Evolutionary conservation across 2,329 filamentous ascomycete species (phyloP), one percentile per base, ranked within the genome.

Genomic region (Chalara sp.): DNA sequence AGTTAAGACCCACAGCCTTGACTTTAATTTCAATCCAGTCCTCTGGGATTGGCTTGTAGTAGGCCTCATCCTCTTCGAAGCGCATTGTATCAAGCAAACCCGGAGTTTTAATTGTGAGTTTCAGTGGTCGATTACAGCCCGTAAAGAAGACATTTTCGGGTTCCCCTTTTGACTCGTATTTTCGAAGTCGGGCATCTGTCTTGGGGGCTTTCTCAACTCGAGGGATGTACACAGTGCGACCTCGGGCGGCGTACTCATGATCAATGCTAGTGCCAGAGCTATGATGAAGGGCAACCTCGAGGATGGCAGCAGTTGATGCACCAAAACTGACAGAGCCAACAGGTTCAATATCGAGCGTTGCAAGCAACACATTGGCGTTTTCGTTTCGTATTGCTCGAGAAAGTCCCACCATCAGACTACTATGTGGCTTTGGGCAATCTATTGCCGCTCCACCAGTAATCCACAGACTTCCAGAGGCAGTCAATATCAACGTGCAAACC

Each of bases 1-100:
- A 72, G 59, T 74, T 78, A 51, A 77, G 28, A 2, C 68, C 70
- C 8, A 57, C 56, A 0, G 67, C 64, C 43, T 60, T 58, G 1
- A 63, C 47, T 31, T 69, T 55, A 5, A 74, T 63, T 51, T 72
- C 68, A 8, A 74, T 58, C 13, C 64, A 55, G 50, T 70, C 40
- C 3, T 32, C 12, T 4, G 2, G 6, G 8, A 55, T 42, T 21
- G 52, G 46, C 67, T 42, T 39, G 4, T 31, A 6, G 21, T 46
- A 31, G 12, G 13, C 2, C n/a, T 33, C 30, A 35, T 57, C 50
- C 30, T 54, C 52, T 7, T 50, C 35, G 21, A 53, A 60, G 35
- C 42, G 41, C 6, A 61, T 31, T 6, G 51, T 54, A 13, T 55
- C 47, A 5, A 60, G 47, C 1, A 56, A 29, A 11, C 58, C 57